These are phyloP conservation scores for Didymosphaeria variabile DNA, from an alignment of 2,329 filamentous ascomycete genomes.

Conservation along the genomic window DNA sequence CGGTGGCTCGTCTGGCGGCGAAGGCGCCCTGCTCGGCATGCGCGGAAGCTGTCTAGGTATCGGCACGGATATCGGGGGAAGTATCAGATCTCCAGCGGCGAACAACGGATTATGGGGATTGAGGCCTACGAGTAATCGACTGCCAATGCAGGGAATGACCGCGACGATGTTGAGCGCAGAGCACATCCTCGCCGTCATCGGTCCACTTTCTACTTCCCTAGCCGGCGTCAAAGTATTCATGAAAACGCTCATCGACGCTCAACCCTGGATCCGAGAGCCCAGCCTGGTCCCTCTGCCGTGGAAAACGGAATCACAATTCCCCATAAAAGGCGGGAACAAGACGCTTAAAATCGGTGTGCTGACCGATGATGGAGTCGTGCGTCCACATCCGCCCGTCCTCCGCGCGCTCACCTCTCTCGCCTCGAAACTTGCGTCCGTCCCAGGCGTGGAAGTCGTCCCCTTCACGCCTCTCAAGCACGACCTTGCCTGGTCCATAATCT, in stretches of 20 bases:
- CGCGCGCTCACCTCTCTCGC: constrained; percentile 62
- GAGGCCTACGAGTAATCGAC: constrained; percentile 53
- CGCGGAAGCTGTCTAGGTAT: constrained; percentile 63
- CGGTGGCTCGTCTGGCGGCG: constrained; percentile 65
- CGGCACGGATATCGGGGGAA: constrained; percentile 65
- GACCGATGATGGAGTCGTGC: constrained; percentile 70
- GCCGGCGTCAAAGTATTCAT: constrained; percentile 63
- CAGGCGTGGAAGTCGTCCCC: constrained; percentile 62
- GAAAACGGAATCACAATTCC: constrained; percentile 41
- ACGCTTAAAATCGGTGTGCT: constrained; percentile 67
- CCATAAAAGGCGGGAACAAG: constrained; percentile 29
- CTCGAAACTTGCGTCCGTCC: constrained; percentile 52
- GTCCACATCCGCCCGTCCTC: constrained; percentile 69
- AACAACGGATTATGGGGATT: constrained; percentile 66
- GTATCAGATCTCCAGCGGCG: constrained; percentile 63
- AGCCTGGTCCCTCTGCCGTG: constrained; percentile 66
- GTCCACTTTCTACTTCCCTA: constrained; percentile 62
- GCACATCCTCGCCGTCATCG: constrained; percentile 58
- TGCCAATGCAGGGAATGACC: constrained; percentile 50
- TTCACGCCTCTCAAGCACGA: constrained; percentile 59
- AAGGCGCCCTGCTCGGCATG: constrained; percentile 63
- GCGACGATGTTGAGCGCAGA: constrained; percentile 54
- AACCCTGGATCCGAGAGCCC: constrained; percentile 66
- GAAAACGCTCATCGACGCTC: constrained; percentile 56
- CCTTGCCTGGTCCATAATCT: constrained; percentile 55